phyloP scores from a whole-genome alignment of 768 basidiomycete genomes.

The Neoboletus brunneissimus region DNA sequence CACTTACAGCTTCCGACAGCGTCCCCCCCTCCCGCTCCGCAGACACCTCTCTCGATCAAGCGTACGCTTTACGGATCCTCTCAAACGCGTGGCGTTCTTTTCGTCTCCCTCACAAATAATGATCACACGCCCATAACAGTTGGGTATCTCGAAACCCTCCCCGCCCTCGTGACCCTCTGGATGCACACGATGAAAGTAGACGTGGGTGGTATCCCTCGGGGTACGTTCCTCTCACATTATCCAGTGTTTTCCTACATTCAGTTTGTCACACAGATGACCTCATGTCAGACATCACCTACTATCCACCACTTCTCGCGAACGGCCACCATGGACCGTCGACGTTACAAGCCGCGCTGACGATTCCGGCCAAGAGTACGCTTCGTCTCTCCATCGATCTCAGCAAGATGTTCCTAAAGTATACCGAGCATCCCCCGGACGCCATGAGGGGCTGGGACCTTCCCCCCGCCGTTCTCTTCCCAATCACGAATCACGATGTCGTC shows the following conservation, averaged over 20 bases:
- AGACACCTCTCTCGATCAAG: constrained; percentile 54
- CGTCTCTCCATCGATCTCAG: constrained; percentile 69
- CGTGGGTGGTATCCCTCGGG: constrained; percentile 44
- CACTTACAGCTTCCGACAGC: constrained; percentile 29
- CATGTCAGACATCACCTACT: constrained; percentile 63
- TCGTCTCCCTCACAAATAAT: constrained; percentile 61
- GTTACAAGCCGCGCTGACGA: constrained; percentile 62
- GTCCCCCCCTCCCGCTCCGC: constrained; percentile 35
- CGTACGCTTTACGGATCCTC: constrained; percentile 72
- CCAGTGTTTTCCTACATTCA: not conserved
- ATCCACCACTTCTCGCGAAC: constrained; percentile 31
- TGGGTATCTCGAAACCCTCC: constrained; percentile 88
- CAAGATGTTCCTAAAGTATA: constrained; percentile 87
- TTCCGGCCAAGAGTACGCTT: constrained; percentile 69
- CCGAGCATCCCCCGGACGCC: constrained; percentile 94
- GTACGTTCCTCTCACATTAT: constrained; percentile 34
- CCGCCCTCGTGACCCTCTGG: constrained; percentile 88
- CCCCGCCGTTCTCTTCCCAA: constrained; percentile 68
- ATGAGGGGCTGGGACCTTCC: constrained; percentile 94
- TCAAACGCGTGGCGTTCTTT: constrained; percentile 75
- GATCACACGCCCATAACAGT: constrained; percentile 42
- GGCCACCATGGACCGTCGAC: constrained; percentile 49
- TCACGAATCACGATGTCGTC: not conserved
- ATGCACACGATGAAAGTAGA: constrained; percentile 68
- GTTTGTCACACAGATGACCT: constrained; percentile 48